Base-by-base conservation (phyloP, 306 rosid species). In the Crotalaria pallida region DNA sequence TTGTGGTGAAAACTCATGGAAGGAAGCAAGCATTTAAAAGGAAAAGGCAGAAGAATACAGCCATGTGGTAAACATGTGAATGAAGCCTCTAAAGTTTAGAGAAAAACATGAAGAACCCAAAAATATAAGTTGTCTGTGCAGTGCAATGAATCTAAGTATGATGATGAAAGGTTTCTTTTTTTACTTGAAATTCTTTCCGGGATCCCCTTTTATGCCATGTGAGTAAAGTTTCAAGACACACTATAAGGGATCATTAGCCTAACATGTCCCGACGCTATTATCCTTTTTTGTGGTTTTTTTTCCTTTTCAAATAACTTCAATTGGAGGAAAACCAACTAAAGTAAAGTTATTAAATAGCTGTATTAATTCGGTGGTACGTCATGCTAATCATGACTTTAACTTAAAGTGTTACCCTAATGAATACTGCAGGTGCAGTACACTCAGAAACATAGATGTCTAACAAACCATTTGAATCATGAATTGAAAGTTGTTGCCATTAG, bases 341-440 rank as follows among this genome's bases (percentile, higher is more conserved):
- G 72, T 47, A 55, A 74, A 65, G 58, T 76, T 65, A 44, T 64
- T 59, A 29, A 51, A 33, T 38, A 44, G 13, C 69, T 21, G 67
- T 62, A 43, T 53, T 60, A 9, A 82, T 84, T 83, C 63, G 96
- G 88, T 87, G 65, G 57, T 49, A 69, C 56, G 95, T 84, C 92
- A 49, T 55, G 36, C 50, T 85, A 79, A 47, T 75, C 71, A 71
- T 83, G 65, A 72, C 92, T 91, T 91, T 29, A 83, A 76, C 87
- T 80, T 81, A 49, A 86, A 81, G 88, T 64, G 78, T 79, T 53
- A 70, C 80, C 22, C 41, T 59, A 56, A 31, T 26, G 29, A 2
- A 4, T 26, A 26, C 29, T 26, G 2, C 29, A 0, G 29, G 58
- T 38, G 29, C 27, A 57, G 29, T 9, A 58, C 48, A 1, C 24